A percentile compares a stretch with the other conserved stretches of the same genome.
phyloP scores from a whole-genome alignment of 1,284 basidiomycete species.

The Paramarasmius palmivorus region DNA sequence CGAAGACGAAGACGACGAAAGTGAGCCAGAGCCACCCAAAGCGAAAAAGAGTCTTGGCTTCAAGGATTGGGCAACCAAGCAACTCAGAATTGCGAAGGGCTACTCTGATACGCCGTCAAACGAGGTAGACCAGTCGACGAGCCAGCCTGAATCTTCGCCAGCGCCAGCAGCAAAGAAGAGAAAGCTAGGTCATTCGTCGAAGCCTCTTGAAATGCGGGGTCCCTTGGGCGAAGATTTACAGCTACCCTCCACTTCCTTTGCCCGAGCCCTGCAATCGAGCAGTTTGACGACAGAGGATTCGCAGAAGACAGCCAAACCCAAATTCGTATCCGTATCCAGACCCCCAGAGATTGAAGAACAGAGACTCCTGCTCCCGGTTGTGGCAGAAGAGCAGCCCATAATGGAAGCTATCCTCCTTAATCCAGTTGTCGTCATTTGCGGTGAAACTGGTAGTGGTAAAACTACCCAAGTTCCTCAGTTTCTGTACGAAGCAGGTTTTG shows the following conservation, averaged over 20 bases:
- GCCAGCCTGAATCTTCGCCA: constrained; percentile 19
- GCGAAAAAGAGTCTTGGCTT: constrained; percentile 55
- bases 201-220: constrained; percentile 52
- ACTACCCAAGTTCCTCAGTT: constrained; percentile 99
- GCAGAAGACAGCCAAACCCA: constrained; percentile 24
- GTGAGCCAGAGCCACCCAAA: constrained; percentile 26
- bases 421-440: constrained; percentile 89
- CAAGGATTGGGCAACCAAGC: constrained; percentile 85
- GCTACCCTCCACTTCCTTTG: constrained; percentile 63
- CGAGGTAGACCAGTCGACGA: constrained; percentile 6
- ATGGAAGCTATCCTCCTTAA: constrained; percentile 91
- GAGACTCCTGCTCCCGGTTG: constrained; percentile 84
- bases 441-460: constrained; percentile 98
- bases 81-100: constrained; percentile 62
- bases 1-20: constrained; percentile 24
- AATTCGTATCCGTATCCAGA: constrained; percentile 67
- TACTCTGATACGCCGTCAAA: constrained; percentile 32
- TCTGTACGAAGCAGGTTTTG: constrained; percentile 96
- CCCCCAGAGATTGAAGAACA: constrained; percentile 77
- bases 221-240: constrained; percentile 68
- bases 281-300: constrained; percentile 3
- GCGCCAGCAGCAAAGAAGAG: constrained; percentile 42
- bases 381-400: constrained; percentile 92
- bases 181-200: constrained; percentile 30
- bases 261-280: constrained; percentile 48